These are phyloP conservation scores for Ophiorrhiza pumila DNA, from an alignment of 257 asterid genomes.

Conservation along the genomic window DNA sequence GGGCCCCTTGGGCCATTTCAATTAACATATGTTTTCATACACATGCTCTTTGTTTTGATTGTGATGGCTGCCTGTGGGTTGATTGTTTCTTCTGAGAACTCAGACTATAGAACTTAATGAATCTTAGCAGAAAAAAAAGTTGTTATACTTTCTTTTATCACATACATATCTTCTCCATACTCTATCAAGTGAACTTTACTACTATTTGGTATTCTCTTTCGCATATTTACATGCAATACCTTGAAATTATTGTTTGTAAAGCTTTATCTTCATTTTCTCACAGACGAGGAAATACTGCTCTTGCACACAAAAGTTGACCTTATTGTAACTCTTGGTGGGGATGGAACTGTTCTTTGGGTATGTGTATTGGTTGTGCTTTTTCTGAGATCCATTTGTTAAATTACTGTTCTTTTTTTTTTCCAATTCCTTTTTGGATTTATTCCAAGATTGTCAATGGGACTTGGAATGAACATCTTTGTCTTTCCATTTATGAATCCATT, in stretches of 20 bases:
- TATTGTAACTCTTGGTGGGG: slow-evolving; percentile 92
- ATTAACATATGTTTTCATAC: not conserved
- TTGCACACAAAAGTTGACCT: slow-evolving; percentile 91
- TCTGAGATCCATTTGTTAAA: not conserved
- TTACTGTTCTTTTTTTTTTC: not conserved
- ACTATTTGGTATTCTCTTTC: not conserved
- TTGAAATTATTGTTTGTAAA: not conserved
- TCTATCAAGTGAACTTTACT: not conserved
- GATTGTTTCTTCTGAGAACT: not conserved
- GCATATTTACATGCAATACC: not conserved
- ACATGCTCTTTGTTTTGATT: not conserved
- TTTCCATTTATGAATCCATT: not conserved
- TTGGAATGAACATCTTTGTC: not conserved
- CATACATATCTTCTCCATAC: not conserved
- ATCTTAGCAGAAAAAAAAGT: not conserved
- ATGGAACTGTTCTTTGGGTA: slow-evolving; percentile 99
- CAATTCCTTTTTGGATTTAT: not conserved
- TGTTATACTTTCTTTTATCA: not conserved
- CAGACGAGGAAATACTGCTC: slow-evolving; percentile 68
- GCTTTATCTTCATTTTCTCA: slow-evolving; percentile 10
- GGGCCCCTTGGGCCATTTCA: not conserved
- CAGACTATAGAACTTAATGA: not conserved
- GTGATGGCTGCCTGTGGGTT: not conserved
- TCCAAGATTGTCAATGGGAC: not conserved
- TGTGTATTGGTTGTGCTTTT: slow-evolving; percentile 21